Conservation (phyloP, 2,329 filamentous ascomycete species). For the Alternaria burnsii region DNA sequence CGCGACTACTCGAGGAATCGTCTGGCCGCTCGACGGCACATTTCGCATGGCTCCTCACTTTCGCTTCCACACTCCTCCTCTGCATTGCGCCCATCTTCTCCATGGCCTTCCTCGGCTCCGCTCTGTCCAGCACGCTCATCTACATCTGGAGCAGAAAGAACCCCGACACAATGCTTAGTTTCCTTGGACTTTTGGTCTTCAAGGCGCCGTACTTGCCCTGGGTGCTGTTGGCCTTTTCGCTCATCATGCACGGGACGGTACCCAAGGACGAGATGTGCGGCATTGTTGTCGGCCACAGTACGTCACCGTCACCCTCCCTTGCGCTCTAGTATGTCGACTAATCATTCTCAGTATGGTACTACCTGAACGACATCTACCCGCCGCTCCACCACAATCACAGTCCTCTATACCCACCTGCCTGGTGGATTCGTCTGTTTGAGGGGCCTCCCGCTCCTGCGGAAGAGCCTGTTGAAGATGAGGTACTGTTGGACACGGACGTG, state of each 20-base stretch:
- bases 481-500: conserved; percentile 5
- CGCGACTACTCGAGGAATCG: conserved; percentile 91
- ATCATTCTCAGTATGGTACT: conserved; percentile 78
- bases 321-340: conserved; percentile 4
- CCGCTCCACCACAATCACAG: conserved; percentile 84
- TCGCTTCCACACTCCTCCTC: conserved; percentile 81
- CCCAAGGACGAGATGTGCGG: conserved; percentile 97
- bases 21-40: conserved; percentile 90
- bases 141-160: conserved; percentile 98
- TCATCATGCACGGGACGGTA: conserved; percentile 87
- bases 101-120: conserved; percentile 93
- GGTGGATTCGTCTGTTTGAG: conserved; percentile 89
- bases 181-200: conserved; percentile 88
- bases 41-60: conserved; percentile 93
- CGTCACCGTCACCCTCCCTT: background rate
- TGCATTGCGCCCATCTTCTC: conserved; percentile 84
- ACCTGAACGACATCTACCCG: conserved; percentile 96
- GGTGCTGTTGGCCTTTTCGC: conserved; percentile 92
- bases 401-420: conserved; percentile 86
- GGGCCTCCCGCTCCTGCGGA: conserved; percentile 38
- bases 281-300: conserved; percentile 85
- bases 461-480: conserved; percentile 24
- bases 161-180: conserved; percentile 85
- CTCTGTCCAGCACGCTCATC: conserved; percentile 89
- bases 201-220: conserved; percentile 94